Evolutionary conservation across 768 basidiomycete species (phyloP), one percentile per base, ranked within the genome.

Genomic region (Termitomyces sp.): DNA sequence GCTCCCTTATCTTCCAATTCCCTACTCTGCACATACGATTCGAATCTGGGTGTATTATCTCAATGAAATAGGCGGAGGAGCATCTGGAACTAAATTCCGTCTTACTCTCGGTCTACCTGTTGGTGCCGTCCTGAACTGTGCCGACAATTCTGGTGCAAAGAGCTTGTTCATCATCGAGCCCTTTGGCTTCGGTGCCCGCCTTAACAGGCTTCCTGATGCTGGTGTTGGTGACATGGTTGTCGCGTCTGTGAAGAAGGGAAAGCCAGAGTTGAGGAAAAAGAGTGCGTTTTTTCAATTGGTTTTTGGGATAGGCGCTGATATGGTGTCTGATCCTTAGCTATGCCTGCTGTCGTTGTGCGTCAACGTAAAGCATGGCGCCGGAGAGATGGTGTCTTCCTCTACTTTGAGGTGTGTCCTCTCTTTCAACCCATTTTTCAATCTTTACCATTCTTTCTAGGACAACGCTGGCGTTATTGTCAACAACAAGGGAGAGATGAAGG

Each of bases 401-500:
- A 98, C 84, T 97, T 96, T 63, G 94, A 96, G 83, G 88, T 87
- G 56, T 46, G 81, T 70, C 14, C 33, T 46, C 12, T 12, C 14
- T 40, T 35, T 24, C 43, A 48, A 35, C 10, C 28, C 13, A 13
- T 48, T 50, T 30, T 3, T 44, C 8, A 16, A 8, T 26, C 40
- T 55, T 13, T 13, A 53, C 54, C 55, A 46, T 54, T 32, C 40
- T 18, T 30, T 20, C 10, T 32, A 88, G 88, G 94, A 96, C 76
- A 95, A 95, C 71, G 94, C 94, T 44, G 94, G 94, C 73, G 94
- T 96, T 56, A 96, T 96, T 61, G 94, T 98, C 68, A 98, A 97
- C 80, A 89, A 92, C 70, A 98, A 98, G 83, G 96, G 96, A 68
- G 97, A 99, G 80, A 99, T 99, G 97, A 99, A 99, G 82, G 96